Conservation (phyloP, 257 asterid genomes). For the Parsonsia alboflavescens region DNA sequence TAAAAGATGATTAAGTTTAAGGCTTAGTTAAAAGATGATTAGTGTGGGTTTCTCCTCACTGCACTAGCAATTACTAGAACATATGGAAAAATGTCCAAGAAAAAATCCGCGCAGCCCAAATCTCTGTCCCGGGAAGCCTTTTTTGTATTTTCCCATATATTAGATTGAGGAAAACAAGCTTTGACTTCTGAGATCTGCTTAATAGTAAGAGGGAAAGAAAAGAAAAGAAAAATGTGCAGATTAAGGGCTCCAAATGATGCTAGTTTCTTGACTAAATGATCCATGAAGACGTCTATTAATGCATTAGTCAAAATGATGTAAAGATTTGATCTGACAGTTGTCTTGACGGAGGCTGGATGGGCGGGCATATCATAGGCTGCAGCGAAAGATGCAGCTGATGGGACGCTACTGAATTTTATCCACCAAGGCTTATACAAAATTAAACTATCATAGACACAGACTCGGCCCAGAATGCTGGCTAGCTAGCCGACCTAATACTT, state of each 20-base stretch:
- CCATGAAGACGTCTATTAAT: background rate
- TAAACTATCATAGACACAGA: background rate
- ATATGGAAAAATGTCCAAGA: background rate
- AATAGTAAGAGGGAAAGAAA: background rate
- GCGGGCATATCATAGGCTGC: conserved; percentile 10
- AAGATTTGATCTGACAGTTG: conserved; percentile 13
- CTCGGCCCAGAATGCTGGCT: background rate
- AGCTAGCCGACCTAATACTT: background rate
- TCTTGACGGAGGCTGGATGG: conserved; percentile 1
- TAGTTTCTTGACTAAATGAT: background rate
- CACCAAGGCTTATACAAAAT: background rate
- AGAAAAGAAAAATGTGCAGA: background rate
- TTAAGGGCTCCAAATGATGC: background rate
- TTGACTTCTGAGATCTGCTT: conserved; percentile 7
- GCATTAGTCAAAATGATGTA: conserved; percentile 9
- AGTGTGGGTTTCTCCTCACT: background rate
- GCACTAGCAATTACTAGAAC: background rate
- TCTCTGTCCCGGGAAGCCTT: background rate
- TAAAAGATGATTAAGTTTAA: background rate
- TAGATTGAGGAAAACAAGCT: background rate
- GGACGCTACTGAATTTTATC: conserved; percentile 14
- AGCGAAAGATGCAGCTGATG: conserved; percentile 17
- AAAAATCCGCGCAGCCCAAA: background rate
- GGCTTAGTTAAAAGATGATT: background rate
- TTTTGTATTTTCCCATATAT: background rate